A percentile compares a stretch with the other conserved stretches of the same genome.
phyloP scores from a whole-genome alignment of 2,329 filamentous ascomycete genomes.

The Fusarium tanahbumbuense region DNA sequence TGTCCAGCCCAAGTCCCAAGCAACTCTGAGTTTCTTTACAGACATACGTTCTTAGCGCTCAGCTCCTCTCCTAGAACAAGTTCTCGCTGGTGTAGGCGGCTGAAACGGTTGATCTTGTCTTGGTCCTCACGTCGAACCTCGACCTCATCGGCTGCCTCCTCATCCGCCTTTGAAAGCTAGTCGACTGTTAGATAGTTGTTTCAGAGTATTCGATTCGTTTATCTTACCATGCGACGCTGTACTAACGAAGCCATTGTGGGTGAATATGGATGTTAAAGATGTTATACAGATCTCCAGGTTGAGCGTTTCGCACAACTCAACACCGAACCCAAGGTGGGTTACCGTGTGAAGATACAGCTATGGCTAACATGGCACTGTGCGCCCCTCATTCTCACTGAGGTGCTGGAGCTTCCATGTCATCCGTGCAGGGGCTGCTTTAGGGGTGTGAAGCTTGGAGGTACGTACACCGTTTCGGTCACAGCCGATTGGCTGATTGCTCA shows the following conservation, averaged over 20 bases:
- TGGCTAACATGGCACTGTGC: conserved; percentile 29
- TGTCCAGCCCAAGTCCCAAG: background rate
- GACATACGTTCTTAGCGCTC: conserved; percentile 79
- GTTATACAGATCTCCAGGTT: conserved; percentile 29
- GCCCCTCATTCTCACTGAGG: conserved; percentile 31
- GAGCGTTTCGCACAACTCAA: conserved; percentile 32
- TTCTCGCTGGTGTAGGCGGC: conserved; percentile 89
- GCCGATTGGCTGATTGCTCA: conserved; percentile 41
- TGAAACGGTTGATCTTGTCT: conserved; percentile 99
- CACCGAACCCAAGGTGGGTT: conserved; percentile 42
- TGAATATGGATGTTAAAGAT: conserved; percentile 25
- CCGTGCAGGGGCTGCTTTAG: background rate
- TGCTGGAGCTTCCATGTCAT: background rate
- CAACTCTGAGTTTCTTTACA: too few species aligned
- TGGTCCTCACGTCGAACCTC: conserved; percentile 97
- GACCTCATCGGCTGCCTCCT: conserved; percentile 84
- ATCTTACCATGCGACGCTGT: conserved; percentile 70
- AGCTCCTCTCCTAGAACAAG: conserved; percentile 82
- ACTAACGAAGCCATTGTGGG: conserved; percentile 59
- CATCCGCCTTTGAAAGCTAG: conserved; percentile 94
- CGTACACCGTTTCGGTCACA: conserved; percentile 38
- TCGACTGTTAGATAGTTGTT: conserved; percentile 23
- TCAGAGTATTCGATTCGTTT: rapidly evolving
- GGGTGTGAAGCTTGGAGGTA: conserved; percentile 26
- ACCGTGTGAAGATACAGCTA: conserved; percentile 32